These are phyloP conservation scores for Hippophae rhamnoides DNA, from an alignment of 306 rosid genomes.

Conservation along the genomic window DNA sequence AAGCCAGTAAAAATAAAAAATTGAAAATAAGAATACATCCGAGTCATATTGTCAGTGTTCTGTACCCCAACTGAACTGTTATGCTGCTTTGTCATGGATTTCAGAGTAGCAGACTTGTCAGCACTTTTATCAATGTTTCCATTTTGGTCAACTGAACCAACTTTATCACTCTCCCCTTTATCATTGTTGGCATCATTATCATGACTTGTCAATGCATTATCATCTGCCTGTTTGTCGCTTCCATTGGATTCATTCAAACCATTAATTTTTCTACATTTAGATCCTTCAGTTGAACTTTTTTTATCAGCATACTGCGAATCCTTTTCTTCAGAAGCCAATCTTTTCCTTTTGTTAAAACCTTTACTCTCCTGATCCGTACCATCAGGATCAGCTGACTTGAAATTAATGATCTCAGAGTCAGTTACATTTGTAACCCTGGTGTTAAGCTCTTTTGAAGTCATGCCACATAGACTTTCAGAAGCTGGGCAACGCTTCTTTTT, in stretches of 20 bases:
- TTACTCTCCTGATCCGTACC: conserved; percentile 29
- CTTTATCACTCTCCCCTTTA: conserved; percentile 7
- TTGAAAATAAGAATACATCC: too few species aligned
- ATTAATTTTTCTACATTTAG: conserved; percentile 45
- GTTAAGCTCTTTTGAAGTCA: conserved; percentile 8
- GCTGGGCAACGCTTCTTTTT: conserved; percentile 26
- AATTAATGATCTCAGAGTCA: conserved; percentile 21
- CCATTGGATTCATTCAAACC: conserved; percentile 23
- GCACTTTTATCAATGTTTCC: conserved; percentile 26
- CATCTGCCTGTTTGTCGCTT: conserved; percentile 21
- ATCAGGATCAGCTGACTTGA: conserved; percentile 12
- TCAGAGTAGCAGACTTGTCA: conserved; percentile 36
- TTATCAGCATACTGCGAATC: conserved; percentile 26
- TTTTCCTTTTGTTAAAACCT: conserved; percentile 61
- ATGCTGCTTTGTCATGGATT: conserved; percentile 35
- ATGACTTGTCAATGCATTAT: conserved; percentile 14
- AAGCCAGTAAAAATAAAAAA: too few species aligned
- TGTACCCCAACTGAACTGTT: conserved; percentile 66
- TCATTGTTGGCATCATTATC: conserved; percentile 12
- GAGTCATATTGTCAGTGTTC: too few species aligned
- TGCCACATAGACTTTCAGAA: conserved; percentile 10
- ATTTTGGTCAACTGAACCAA: conserved; percentile 14
- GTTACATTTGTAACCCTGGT: conserved; percentile 17
- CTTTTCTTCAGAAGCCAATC: conserved; percentile 41
- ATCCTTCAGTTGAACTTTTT: conserved; percentile 36